These are phyloP conservation scores for Alisma plantagoaquatica DNA, from an alignment of 106 monocot genomes.

Conservation along the genomic window DNA sequence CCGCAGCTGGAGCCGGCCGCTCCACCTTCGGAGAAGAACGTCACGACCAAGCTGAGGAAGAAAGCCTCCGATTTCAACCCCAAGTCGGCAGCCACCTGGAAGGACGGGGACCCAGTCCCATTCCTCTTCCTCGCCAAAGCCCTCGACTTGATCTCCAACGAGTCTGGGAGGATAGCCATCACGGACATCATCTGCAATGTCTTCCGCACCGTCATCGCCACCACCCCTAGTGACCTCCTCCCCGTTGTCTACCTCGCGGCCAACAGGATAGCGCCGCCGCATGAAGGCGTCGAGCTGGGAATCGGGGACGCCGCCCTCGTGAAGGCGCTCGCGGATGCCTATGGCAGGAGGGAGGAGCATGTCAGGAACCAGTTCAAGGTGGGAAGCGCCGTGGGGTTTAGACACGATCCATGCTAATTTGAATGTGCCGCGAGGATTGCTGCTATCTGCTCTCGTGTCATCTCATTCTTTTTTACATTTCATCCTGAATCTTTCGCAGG, in stretches of 20 bases:
- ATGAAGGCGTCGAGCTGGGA: constrained; percentile 90
- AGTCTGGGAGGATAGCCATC: constrained; percentile 68
- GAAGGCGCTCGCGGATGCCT: constrained; percentile 74
- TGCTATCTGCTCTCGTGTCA: not conserved
- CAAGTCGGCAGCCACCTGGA: constrained; percentile 54
- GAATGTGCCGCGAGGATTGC: no score
- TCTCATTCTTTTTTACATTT: not conserved
- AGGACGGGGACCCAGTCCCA: constrained; percentile 63
- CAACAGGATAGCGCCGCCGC: constrained; percentile 71
- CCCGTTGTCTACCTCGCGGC: constrained; percentile 73
- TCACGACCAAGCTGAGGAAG: constrained; percentile 44
- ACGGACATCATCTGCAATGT: constrained; percentile 86
- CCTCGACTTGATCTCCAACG: constrained; percentile 63
- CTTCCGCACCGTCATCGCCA: constrained; percentile 77
- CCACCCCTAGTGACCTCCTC: constrained; percentile 65
- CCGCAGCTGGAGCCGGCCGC: not conserved
- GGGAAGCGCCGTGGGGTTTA: no score
- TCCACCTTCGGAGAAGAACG: constrained; percentile 1
- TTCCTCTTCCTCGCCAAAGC: constrained; percentile 79
- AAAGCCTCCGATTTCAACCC: constrained; percentile 61
- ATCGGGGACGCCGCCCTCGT: constrained; percentile 81
- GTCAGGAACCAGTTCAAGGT: constrained; percentile 87
- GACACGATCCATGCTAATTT: no score
- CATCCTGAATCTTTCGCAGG: constrained; percentile 47
- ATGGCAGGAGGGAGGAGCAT: constrained; percentile 86